Base-by-base conservation (phyloP, 148 eudicot genomes). In the Arbutus unedo region DNA sequence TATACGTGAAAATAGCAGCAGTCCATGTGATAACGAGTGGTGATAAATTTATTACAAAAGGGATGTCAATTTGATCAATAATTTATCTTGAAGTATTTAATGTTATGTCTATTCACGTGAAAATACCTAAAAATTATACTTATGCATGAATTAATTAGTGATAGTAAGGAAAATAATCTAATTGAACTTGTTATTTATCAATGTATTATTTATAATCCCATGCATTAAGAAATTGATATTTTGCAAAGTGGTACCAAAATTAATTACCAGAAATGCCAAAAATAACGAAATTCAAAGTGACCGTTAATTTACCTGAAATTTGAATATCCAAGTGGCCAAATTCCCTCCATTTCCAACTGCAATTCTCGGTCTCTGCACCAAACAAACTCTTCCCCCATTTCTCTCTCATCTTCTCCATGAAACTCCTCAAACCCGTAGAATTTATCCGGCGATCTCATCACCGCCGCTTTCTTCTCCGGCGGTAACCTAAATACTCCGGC, bases 401-500 rank as follows among this genome's bases (percentile, higher is more conserved):
- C 91, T n/a, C 72, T 71, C 16, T 88, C 93, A 51, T 86, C 91
- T 5, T 85, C 89, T 5, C 88, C 94, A 18, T 74, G 82, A 21
- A 82, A 81, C 90, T 92, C 98, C 82, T 92, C 94, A 59, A 90
- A 95, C 54, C 98, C 98, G 2, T 79, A 91, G 5, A 56, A 67
- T 80, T 77, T 80, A 81, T 89, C 92, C 77, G 85, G 54, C 23
- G 92, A 87, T 70, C 92, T 85, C 23, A 70, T 81, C 82, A 86
- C 87, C 83, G 7, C 62, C 57, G 47, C 84, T 87, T 91, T 95
- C 90, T 84, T 85, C 81, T 89, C 96, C 48, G 86, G 80, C 5
- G 89, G 49, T 51, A 91, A 56, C 67, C 77, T 38, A 51, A 95
- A 95, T 38, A 95, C 74, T 38, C 89, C 91, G 16, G 76, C 82